phyloP scores from a whole-genome alignment of 352 stramenopile species.

The Aphanomyces astaci region DNA sequence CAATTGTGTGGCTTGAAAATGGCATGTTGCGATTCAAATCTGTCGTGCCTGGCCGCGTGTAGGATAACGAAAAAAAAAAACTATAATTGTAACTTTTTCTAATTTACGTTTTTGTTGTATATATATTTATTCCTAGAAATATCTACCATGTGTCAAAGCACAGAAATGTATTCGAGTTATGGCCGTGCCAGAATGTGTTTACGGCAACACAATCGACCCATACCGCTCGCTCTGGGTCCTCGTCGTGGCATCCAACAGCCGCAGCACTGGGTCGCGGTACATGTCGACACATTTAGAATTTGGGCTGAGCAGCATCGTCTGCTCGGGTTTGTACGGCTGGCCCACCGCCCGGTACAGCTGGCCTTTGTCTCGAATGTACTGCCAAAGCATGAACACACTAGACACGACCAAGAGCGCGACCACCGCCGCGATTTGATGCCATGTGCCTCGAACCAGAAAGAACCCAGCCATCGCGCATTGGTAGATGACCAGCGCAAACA shows the following conservation, averaged over 20 bases:
- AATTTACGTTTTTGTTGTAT: too few species aligned
- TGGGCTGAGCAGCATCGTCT: conserved; percentile 12
- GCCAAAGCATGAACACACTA: conserved; percentile 71
- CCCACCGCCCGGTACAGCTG: conserved; percentile 19
- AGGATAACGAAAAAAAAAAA: background rate
- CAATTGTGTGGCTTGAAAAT: conserved; percentile 22
- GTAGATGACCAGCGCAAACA: conserved; percentile 73
- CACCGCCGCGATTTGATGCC: conserved; percentile 57
- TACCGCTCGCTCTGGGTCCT: conserved; percentile 4
- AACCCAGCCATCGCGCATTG: conserved; percentile 77
- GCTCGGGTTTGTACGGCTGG: conserved; percentile 6
- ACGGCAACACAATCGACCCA: background rate
- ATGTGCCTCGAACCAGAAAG: conserved; percentile 71
- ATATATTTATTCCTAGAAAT: too few species aligned
- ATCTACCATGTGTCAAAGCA: too few species aligned
- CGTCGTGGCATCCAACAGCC: background rate
- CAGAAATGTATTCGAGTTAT: too few species aligned
- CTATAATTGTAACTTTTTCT: too few species aligned
- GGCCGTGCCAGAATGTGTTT: too few species aligned
- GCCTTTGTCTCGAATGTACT: conserved; percentile 82
- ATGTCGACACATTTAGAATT: conserved; percentile 14
- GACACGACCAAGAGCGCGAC: conserved; percentile 73
- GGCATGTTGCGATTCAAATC: conserved; percentile 19
- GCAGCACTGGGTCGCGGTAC: conserved; percentile 15
- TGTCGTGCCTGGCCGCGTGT: background rate